These are phyloP conservation scores for Nevesoporus exiguus DNA, from an alignment of 768 basidiomycete genomes.

Conservation along the genomic window DNA sequence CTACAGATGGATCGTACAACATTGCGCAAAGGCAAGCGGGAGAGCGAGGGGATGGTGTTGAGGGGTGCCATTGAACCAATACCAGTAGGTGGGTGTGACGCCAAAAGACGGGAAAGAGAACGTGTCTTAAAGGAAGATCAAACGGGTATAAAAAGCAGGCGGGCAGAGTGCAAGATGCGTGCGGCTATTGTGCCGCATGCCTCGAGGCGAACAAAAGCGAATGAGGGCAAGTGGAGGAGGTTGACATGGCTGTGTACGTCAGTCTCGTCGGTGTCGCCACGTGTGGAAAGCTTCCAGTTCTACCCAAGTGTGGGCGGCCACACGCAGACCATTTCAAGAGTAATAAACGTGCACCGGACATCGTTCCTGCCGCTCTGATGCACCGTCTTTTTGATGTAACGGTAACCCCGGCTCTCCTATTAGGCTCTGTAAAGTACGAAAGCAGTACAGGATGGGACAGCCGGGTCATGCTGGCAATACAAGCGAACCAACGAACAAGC, in stretches of 20 bases:
- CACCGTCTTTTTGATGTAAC: too few relatives aligned
- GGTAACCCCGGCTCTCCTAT: not conserved
- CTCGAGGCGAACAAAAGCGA: constrained; percentile 24
- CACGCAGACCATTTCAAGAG: not conserved
- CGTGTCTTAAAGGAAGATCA: not conserved
- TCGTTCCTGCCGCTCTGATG: not conserved
- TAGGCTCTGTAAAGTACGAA: constrained; percentile 1
- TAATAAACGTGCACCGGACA: not conserved
- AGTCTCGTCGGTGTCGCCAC: not conserved
- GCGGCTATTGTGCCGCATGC: constrained; percentile 16
- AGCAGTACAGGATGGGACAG: constrained; percentile 9
- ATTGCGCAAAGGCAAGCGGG: constrained; percentile 1
- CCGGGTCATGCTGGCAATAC: constrained; percentile 1
- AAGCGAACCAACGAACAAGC: not conserved
- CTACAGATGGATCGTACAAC: constrained; percentile 16
- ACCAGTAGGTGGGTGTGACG: too few relatives aligned
- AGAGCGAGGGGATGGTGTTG: not conserved
- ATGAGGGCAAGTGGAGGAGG: not conserved
- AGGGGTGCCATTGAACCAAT: constrained; percentile 3
- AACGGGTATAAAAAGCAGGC: not conserved
- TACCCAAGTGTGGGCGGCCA: not conserved
- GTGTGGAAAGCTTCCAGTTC: not conserved
- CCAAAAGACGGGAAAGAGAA: too few relatives aligned
- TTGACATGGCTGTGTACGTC: constrained; percentile 11
- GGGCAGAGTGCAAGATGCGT: not conserved